Evolutionary conservation across 352 stramenopile genomes (phyloP).

Genomic region (Hyaloperonospora arabidopsidis): DNA sequence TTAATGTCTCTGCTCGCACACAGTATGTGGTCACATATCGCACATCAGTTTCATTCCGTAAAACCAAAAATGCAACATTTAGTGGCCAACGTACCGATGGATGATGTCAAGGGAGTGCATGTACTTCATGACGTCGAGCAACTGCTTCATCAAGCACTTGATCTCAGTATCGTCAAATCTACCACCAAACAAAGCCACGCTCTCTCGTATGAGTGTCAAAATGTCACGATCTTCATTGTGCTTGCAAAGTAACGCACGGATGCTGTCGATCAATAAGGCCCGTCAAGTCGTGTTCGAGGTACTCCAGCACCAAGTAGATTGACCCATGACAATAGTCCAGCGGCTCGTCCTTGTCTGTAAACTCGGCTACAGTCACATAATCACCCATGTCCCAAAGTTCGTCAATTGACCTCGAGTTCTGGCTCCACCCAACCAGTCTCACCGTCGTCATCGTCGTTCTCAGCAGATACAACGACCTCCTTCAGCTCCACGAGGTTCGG

Average conservation of each 20-base stretch:
- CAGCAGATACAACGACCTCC: conserved; percentile 90
- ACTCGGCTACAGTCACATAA: conserved; percentile 37
- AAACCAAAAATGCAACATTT: not conserved
- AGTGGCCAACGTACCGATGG: conserved; percentile 41
- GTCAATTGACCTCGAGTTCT: not conserved
- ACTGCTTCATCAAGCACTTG: conserved; percentile 83
- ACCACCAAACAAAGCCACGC: conserved; percentile 2
- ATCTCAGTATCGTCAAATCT: conserved; percentile 82
- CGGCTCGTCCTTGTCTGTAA: conserved; percentile 76
- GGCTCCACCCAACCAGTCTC: not conserved
- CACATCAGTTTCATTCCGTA: not conserved
- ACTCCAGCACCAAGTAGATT: conserved; percentile 85
- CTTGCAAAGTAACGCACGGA: conserved; percentile 32
- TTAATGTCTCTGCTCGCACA: conserved; percentile 77
- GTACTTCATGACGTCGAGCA: conserved; percentile 80
- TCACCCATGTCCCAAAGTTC: too few relatives aligned
- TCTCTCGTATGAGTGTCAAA: not conserved
- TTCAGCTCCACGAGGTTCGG: conserved; percentile 93
- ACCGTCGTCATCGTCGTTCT: conserved; percentile 81
- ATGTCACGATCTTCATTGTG: not conserved
- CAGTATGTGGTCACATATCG: not conserved
- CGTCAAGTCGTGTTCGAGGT: conserved; percentile 85
- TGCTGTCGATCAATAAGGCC: conserved; percentile 83
- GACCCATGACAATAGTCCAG: conserved; percentile 82
- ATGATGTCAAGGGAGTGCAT: conserved; percentile 87